Evolutionary conservation across 805 yeast genomes (phyloP).

Genomic region (Candida xyloterini): DNA sequence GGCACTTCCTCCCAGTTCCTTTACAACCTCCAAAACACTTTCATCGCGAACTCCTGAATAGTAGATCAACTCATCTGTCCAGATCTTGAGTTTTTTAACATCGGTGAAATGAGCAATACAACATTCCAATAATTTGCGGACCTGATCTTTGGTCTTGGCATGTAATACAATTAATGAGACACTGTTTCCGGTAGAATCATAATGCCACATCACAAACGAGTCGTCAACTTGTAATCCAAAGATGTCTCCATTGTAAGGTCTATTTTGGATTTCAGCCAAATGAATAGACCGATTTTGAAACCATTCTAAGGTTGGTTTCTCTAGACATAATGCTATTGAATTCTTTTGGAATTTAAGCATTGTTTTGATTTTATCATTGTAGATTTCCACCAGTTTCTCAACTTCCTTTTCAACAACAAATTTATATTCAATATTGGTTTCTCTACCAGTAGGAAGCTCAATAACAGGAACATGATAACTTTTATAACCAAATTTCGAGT

Average conservation of each 20-base stretch:
- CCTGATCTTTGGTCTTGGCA: slow-evolving; percentile 12
- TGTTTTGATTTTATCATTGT: slow-evolving; percentile 7
- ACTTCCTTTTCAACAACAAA: slow-evolving; percentile 1
- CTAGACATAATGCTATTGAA: slow-evolving; percentile 25
- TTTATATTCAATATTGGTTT: not conserved
- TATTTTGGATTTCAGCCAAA: slow-evolving; percentile 5
- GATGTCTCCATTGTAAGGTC: slow-evolving; percentile 1
- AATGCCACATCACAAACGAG: slow-evolving; percentile 42
- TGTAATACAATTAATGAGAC: slow-evolving; percentile 21
- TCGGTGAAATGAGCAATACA: slow-evolving; percentile 12
- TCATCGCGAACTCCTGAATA: slow-evolving; percentile 7
- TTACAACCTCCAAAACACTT: slow-evolving; percentile 10
- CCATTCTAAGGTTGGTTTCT: slow-evolving; percentile 37
- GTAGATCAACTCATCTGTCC: slow-evolving; percentile 27
- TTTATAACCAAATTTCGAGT: slow-evolving; percentile 58
- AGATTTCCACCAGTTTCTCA: slow-evolving; percentile 8
- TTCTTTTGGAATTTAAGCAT: not conserved
- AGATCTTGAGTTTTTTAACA: slow-evolving; percentile 19
- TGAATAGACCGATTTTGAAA: slow-evolving; percentile 37
- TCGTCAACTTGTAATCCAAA: slow-evolving; percentile 14
- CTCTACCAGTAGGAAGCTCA: slow-evolving; percentile 2
- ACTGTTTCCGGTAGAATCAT: slow-evolving; percentile 26
- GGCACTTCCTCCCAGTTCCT: slow-evolving; percentile 15
- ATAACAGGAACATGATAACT: slow-evolving; percentile 22
- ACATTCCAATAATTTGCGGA: slow-evolving; percentile 14